Base-by-base conservation (phyloP, 2,329 filamentous ascomycete genomes). In the Cyphellophora europaea region DNA sequence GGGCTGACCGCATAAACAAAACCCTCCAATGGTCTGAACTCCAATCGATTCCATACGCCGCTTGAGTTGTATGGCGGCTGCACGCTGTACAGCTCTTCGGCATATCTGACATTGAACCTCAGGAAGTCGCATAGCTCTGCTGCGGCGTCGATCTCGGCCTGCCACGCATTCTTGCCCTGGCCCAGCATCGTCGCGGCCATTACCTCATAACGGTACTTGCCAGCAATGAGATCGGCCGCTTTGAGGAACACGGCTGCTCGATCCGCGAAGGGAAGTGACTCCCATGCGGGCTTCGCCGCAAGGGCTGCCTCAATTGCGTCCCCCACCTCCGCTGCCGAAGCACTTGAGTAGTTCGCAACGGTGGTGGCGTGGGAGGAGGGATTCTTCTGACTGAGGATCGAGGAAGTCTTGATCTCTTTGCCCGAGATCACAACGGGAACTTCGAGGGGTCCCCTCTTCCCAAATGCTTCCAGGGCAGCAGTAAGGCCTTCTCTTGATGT, bases 151-250 rank as follows among this genome's bases (percentile, higher is more conserved):
- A 96, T 96, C 71, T 98, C 89, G n/a, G 91, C 89, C 63, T 98
- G 89, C 87, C 87, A 96, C 31, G 85, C 86, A 59, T 95, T 96
- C 75, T 96, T 96, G 53, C 91, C 89, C 64, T 98, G 89, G 42
- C 89, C 91, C 19, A 94, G 69, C 77, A 96, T 94, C 11, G 91
- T 95, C 29, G 86, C 77, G 5, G 91, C 89, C 83, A 96, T 93
- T 51, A 98, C 76, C 37, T 95, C 86, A 63, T 94, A 95, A 55
- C 91, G 77, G 65, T 98, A 96, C 66, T 96, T 96, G 45, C 75
- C 82, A 36, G 82, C 70, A 49, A 98, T 77, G 43, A 98, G 69
- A 56, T 96, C 88, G 19, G 89, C 89, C 3, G 91, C 89, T 71
- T 95, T 95, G 53, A 96, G 74, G 67, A 96, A 96, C 55, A 98